These are phyloP conservation scores for Ambrosiella cleistominuta DNA, from an alignment of 2,329 filamentous ascomycete species.

Conservation along the genomic window DNA sequence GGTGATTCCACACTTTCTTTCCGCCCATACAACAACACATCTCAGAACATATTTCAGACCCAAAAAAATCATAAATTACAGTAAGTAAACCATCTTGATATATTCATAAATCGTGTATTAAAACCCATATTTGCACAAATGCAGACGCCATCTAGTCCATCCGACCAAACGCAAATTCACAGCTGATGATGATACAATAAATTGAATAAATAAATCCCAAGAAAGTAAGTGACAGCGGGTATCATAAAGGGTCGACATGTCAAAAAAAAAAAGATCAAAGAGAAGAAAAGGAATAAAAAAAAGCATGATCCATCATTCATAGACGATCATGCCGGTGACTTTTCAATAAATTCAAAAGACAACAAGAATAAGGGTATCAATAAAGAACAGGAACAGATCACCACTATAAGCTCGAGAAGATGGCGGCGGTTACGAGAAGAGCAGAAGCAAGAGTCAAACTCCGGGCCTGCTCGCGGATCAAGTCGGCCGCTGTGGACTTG, in stretches of 20 bases:
- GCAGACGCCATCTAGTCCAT: neutral
- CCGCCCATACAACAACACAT: no score
- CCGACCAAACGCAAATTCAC: neutral
- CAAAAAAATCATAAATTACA: no score
- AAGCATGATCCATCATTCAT: neutral
- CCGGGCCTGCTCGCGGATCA: slow-evolving; percentile 9
- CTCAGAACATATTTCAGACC: no score
- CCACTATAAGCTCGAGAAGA: slow-evolving; percentile 9
- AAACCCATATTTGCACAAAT: neutral
- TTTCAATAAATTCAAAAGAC: neutral
- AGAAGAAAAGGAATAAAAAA: slow-evolving; percentile 1
- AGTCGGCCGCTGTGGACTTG: slow-evolving; percentile 4
- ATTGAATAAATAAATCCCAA: neutral
- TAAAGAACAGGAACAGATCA: neutral
- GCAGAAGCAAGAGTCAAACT: slow-evolving; percentile 5
- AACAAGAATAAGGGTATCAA: slow-evolving; percentile 1
- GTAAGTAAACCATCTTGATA: neutral
- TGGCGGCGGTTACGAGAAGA: slow-evolving; percentile 7
- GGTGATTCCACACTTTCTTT: no score
- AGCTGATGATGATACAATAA: neutral
- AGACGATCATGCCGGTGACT: neutral
- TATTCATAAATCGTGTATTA: neutral
- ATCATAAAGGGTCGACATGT: slow-evolving; percentile 5
- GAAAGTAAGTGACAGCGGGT: slow-evolving; percentile 5
- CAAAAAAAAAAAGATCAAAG: neutral